phyloP scores from a whole-genome alignment of 2,329 filamentous ascomycete genomes.

The Cryphonectria parasitica region DNA sequence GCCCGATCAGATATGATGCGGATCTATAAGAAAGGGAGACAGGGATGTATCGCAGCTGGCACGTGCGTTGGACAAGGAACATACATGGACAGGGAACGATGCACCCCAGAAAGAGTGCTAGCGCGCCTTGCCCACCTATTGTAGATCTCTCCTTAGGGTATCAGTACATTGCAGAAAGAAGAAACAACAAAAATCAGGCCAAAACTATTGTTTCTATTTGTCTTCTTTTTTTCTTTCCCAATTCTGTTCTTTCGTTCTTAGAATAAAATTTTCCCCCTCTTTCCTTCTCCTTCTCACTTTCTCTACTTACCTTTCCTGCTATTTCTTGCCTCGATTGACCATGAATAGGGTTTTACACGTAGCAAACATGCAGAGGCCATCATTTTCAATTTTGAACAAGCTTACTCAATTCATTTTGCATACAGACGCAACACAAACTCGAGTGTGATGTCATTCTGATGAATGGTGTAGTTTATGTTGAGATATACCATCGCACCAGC shows the following conservation, averaged over 20 bases:
- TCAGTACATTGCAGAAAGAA: not conserved
- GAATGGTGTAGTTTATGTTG: not conserved
- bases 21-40: not conserved
- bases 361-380: not conserved
- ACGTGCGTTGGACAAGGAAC: slow-evolving; percentile 5
- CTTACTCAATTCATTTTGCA: not conserved
- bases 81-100: slow-evolving; percentile 3
- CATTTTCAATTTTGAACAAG: not conserved
- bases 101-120: not conserved
- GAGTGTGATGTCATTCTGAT: not conserved
- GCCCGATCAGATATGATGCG: slow-evolving; percentile 4
- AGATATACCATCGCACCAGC: not conserved
- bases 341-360: not conserved
- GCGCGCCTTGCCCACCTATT: not conserved
- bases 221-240: too few relatives aligned
- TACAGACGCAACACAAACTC: not conserved
- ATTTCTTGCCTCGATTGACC: not conserved
- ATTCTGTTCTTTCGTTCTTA: not conserved
- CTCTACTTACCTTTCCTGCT: not conserved
- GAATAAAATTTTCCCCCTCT: too few relatives aligned
- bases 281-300: not conserved
- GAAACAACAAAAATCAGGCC: not conserved
- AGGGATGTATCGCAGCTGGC: not conserved
- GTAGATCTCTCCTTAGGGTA: not conserved
- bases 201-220: not conserved